Base-by-base conservation (phyloP, 176 grass and related monocot species). In the Oryza coarctata region DNA sequence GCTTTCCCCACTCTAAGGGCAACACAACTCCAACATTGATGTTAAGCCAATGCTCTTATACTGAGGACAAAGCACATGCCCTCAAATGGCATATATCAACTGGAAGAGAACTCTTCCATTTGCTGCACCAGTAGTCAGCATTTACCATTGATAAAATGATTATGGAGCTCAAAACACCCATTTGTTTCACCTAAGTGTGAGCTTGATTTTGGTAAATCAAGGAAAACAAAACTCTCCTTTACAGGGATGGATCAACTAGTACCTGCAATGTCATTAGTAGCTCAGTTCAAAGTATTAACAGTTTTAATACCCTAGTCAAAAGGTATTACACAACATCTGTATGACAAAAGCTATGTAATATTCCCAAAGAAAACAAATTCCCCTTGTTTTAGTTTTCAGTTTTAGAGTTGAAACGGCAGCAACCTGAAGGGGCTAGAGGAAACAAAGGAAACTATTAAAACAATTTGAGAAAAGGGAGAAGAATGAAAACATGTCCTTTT, bases 251-350 rank as follows among this genome's bases (percentile, higher is more conserved):
- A 78, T 82, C 73, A 90, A 78, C 30, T 82, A 82, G 83, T 82
- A 90, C 88, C 88, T 90, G 88, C 83, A 90, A 90, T 82, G 63
- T 83, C 84, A 86, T 82, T 77, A 78, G 49, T 68, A 82, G 62
- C 36, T 82, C 29, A 83, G 75, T 90, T 86, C 73, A 86, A 78
- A 86, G 78, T 3, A 77, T 82, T 12, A 31, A 78, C 52, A 76
- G 28, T 86, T 86, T 60, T 68, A 73, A 82, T 44, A 69, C 49
- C n/a, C 47, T 68, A 17, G 71, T 23, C 17, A 63, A 52, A 65
- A 74, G 47, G 4, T 14, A 38, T 45, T 75, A 68, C 47, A 82
- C 29, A 78, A 67, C 62, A 90, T 82, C 60, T 82, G 9, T 44
- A 76, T 29, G 44, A 77, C 29, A 10, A 23, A 77, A 89, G 28